phyloP scores from a whole-genome alignment of 2,329 filamentous ascomycete genomes.

The Fusarium proliferatum region DNA sequence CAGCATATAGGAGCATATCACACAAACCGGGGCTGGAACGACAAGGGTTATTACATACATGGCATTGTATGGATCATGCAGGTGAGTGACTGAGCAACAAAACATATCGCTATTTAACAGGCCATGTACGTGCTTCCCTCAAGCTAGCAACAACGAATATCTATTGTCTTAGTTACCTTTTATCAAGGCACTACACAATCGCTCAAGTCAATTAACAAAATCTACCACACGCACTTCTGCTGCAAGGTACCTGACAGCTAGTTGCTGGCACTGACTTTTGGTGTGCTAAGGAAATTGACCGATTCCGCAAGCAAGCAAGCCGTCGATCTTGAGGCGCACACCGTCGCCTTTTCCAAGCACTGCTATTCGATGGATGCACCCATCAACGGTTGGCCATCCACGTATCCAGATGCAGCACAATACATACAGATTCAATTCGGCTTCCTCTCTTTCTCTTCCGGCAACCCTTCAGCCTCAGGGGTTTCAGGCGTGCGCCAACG shows the following conservation, averaged over 20 bases:
- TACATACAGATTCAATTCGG: not conserved
- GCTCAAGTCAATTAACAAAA: not conserved
- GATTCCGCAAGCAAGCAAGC: slow-evolving; percentile 24
- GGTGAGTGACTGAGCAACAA: slow-evolving; percentile 4
- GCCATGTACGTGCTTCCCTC: not conserved
- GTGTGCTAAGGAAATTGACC: slow-evolving; percentile 9
- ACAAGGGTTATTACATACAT: slow-evolving; percentile 16
- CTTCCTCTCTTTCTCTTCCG: not conserved
- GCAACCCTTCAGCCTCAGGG: slow-evolving; percentile 33
- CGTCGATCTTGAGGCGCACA: slow-evolving; percentile 25
- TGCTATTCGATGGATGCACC: slow-evolving; percentile 29
- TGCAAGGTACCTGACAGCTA: slow-evolving; percentile 21
- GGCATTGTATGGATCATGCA: slow-evolving; percentile 3
- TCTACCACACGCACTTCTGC: not conserved
- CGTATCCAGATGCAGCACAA: slow-evolving; percentile 7
- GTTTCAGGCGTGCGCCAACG: slow-evolving; percentile 30
- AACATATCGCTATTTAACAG: not conserved
- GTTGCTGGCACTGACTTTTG: not conserved
- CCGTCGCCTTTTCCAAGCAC: slow-evolving; percentile 22
- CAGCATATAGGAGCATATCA: not conserved
- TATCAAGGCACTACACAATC: not conserved
- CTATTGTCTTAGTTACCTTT: no score
- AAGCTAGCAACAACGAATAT: not conserved
- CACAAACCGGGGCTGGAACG: not conserved
- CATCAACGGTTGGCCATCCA: slow-evolving; percentile 22